Evolutionary conservation across 164 flowering plant species (phyloP).

Genomic region (Platanus orientalis): DNA sequence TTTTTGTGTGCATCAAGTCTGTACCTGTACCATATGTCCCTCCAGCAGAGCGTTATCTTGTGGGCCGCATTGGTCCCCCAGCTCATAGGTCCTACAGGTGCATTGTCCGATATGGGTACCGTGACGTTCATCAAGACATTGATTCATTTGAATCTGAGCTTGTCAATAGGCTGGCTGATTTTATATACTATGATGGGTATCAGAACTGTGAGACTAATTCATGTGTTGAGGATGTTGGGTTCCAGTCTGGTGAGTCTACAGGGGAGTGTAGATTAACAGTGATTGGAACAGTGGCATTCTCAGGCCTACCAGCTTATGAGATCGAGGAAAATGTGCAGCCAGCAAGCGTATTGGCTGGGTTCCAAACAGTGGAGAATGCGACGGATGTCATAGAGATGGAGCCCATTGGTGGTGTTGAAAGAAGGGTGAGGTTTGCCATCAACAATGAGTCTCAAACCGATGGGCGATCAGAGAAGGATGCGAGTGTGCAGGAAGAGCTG

Average conservation of each 20-base stretch:
- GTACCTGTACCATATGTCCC: constrained; percentile 64
- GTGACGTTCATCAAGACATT: constrained; percentile 72
- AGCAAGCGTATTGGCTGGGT: constrained; percentile 50
- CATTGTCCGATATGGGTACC: constrained; percentile 69
- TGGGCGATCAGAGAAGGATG: constrained; percentile 13
- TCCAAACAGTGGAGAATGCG: constrained; percentile 42
- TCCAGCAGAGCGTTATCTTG: constrained; percentile 60
- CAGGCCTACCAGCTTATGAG: constrained; percentile 29
- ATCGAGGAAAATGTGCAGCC: constrained; percentile 44
- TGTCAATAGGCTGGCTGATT: constrained; percentile 42
- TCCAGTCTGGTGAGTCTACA: constrained; percentile 25
- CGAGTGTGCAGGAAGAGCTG: constrained; percentile 39
- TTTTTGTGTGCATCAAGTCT: constrained; percentile 63
- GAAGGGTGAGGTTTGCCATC: constrained; percentile 47
- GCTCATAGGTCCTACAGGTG: constrained; percentile 66
- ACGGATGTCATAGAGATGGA: constrained; percentile 52
- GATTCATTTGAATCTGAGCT: constrained; percentile 68
- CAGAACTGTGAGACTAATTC: constrained; percentile 11
- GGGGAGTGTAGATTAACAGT: constrained; percentile 44
- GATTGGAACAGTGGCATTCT: constrained; percentile 41
- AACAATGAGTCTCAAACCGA: constrained; percentile 31
- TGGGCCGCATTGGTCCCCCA: constrained; percentile 70
- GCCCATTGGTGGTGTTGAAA: constrained; percentile 14
- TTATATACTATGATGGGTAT: constrained; percentile 54
- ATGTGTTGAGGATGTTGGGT: constrained; percentile 28